phyloP scores from a whole-genome alignment of 2,329 filamentous ascomycete genomes.

The Endoconidiophora laricicola region DNA sequence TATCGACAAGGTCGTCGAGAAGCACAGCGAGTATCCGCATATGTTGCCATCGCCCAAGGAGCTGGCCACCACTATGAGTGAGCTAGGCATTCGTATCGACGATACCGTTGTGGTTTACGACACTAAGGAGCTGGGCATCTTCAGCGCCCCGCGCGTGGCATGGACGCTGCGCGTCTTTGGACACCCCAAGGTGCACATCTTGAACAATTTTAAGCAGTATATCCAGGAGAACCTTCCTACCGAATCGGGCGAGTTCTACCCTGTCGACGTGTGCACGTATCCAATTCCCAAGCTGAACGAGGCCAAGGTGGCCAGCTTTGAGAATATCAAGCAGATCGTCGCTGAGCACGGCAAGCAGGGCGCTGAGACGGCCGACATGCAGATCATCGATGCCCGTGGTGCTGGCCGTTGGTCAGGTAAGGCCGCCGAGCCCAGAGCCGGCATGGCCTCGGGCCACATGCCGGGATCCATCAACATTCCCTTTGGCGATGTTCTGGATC shows the following conservation, averaged over 20 bases:
- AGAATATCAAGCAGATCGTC: conserved; percentile 65
- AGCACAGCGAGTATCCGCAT: conserved; percentile 77
- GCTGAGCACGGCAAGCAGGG: conserved; percentile 67
- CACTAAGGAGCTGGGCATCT: conserved; percentile 76
- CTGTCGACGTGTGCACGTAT: conserved; percentile 47
- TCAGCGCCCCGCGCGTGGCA: conserved; percentile 80
- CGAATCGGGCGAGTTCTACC: conserved; percentile 61
- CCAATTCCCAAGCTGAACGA: conserved; percentile 44
- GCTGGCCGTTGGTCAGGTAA: conserved; percentile 64
- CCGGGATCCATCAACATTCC: conserved; percentile 75
- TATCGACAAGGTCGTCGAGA: conserved; percentile 79
- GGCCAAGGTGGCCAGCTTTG: conserved; percentile 59
- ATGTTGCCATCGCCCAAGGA: conserved; percentile 75
- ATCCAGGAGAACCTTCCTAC: conserved; percentile 66
- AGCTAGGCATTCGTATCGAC: conserved; percentile 70
- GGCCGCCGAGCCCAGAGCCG: conserved; percentile 72
- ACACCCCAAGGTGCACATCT: conserved; percentile 69
- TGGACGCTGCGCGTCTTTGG: conserved; percentile 91
- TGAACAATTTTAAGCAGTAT: conserved; percentile 96
- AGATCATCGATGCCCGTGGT: conserved; percentile 78
- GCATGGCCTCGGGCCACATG: conserved; percentile 79
- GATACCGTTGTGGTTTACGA: conserved; percentile 93
- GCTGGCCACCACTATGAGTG: conserved; percentile 78
- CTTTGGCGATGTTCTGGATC: conserved; percentile 63
- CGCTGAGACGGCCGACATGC: conserved; percentile 61